A percentile compares a stretch with the other conserved stretches of the same genome.
phyloP scores from a whole-genome alignment of 2,329 filamentous ascomycete species.

The Emydomyces testavorans region DNA sequence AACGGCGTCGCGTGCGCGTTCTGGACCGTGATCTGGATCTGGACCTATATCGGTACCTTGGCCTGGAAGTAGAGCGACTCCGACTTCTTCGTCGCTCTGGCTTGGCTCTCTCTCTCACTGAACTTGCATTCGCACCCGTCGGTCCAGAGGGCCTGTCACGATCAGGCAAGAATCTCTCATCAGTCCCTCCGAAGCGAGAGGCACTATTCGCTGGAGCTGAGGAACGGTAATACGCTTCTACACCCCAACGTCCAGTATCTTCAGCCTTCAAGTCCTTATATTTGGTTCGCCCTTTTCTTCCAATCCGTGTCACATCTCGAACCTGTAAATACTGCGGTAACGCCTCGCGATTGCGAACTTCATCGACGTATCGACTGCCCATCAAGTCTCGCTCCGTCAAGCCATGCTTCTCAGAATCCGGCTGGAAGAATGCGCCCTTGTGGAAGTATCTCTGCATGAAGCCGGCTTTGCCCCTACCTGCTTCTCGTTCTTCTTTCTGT shows the following conservation, averaged over 20 bases:
- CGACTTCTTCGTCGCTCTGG: slow-evolving; percentile 19
- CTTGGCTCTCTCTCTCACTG: slow-evolving; percentile 29
- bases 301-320: slow-evolving; percentile 84
- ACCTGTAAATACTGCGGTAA: slow-evolving; percentile 87
- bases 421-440: slow-evolving; percentile 89
- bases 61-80: slow-evolving; percentile 28
- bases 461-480: slow-evolving; percentile 64
- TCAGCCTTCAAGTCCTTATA: slow-evolving; percentile 81
- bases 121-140: slow-evolving; percentile 37
- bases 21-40: slow-evolving; percentile 43
- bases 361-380: slow-evolving; percentile 70
- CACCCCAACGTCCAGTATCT: slow-evolving; percentile 77
- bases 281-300: slow-evolving; percentile 79
- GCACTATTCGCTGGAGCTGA: slow-evolving; percentile 20
- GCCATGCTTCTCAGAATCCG: slow-evolving; percentile 63
- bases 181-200: slow-evolving; percentile 30
- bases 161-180: slow-evolving; percentile 40
- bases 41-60: slow-evolving; percentile 30
- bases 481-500: slow-evolving; percentile 67
- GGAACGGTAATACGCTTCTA: slow-evolving; percentile 34
- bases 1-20: slow-evolving; percentile 41
- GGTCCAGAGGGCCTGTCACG: slow-evolving; percentile 24
- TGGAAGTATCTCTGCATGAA: slow-evolving; percentile 97
- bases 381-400: slow-evolving; percentile 74
- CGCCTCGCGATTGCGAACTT: slow-evolving; percentile 67